Evolutionary conservation across 2,329 filamentous ascomycete species (phyloP).

Genomic region (Phialemoniopsis sp.): DNA sequence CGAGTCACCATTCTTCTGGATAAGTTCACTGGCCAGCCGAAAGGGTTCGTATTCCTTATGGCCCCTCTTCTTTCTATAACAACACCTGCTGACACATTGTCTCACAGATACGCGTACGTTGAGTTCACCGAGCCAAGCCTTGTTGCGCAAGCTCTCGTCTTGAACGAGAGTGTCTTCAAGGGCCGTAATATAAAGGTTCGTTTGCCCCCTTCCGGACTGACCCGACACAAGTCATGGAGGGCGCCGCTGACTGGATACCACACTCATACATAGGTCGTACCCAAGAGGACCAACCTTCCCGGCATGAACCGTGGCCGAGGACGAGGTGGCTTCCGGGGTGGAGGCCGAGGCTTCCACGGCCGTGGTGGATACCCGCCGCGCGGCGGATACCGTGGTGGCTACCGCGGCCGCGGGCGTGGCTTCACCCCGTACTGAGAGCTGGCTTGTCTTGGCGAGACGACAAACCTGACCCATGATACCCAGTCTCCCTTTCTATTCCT

Average conservation of each 20-base stretch:
- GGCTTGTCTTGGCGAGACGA: too few relatives aligned
- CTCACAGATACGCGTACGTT: constrained; percentile 87
- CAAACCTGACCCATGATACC: too few relatives aligned
- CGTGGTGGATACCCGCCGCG: constrained; percentile 49
- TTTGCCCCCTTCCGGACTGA: background rate
- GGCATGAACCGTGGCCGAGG: constrained; percentile 81
- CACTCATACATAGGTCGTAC: constrained; percentile 50
- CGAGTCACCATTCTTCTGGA: constrained; percentile 95
- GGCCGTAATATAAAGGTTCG: constrained; percentile 80
- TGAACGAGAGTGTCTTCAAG: constrained; percentile 96
- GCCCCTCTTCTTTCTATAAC: background rate
- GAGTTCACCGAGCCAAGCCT: constrained; percentile 94
- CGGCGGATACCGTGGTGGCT: constrained; percentile 55
- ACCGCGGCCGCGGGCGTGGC: constrained; percentile 62
- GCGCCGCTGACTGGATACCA: background rate
- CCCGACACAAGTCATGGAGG: background rate
- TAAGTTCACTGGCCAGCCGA: constrained; percentile 99
- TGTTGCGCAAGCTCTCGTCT: constrained; percentile 86
- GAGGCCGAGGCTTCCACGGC: constrained; percentile 44
- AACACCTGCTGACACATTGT: background rate
- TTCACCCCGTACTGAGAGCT: constrained; percentile 57
- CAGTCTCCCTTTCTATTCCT: background rate
- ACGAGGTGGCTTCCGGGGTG: constrained; percentile 48
- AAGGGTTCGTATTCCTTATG: constrained; percentile 65
- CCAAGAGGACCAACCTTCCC: constrained; percentile 94